Evolutionary conservation across 2,329 filamentous ascomycete genomes (phyloP).

Genomic region (Alternaria panax): DNA sequence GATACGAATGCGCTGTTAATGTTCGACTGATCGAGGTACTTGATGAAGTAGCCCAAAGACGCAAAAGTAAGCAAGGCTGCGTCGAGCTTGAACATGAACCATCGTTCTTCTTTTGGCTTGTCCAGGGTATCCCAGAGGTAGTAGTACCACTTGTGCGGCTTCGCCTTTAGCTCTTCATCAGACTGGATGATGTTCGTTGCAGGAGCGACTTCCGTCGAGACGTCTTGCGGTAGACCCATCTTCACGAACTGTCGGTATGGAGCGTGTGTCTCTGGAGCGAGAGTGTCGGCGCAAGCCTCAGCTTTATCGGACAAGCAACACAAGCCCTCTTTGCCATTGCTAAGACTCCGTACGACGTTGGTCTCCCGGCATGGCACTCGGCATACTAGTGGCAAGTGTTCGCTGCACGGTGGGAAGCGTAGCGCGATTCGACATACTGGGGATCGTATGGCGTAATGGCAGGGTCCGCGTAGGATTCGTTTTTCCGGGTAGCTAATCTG

Average conservation of each 20-base stretch:
- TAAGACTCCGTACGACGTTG: not conserved
- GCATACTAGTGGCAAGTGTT: not conserved
- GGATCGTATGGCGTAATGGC: slow-evolving; percentile 12
- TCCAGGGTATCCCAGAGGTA: slow-evolving; percentile 34
- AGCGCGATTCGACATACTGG: slow-evolving; percentile 13
- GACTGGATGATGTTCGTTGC: not conserved
- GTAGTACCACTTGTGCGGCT: slow-evolving; percentile 22
- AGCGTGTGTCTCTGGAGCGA: not conserved
- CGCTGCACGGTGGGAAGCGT: not conserved
- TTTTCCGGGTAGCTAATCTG: not conserved
- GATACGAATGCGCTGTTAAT: slow-evolving; percentile 38
- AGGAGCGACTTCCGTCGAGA: not conserved
- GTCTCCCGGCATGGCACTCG: not conserved
- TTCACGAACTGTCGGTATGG: not conserved
- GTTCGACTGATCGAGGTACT: slow-evolving; percentile 35
- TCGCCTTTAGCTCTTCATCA: not conserved
- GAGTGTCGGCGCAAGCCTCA: not conserved
- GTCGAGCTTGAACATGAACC: slow-evolving; percentile 37
- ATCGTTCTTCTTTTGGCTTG: slow-evolving; percentile 29
- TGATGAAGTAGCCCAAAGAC: slow-evolving; percentile 38
- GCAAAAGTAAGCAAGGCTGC: slow-evolving; percentile 58
- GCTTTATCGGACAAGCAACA: not conserved
- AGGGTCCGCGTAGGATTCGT: slow-evolving; percentile 1
- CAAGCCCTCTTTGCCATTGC: not conserved
- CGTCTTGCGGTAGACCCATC: slow-evolving; percentile 5